These are phyloP conservation scores for Zarea fungicola DNA, from an alignment of 2,329 filamentous ascomycete species.

Conservation along the genomic window DNA sequence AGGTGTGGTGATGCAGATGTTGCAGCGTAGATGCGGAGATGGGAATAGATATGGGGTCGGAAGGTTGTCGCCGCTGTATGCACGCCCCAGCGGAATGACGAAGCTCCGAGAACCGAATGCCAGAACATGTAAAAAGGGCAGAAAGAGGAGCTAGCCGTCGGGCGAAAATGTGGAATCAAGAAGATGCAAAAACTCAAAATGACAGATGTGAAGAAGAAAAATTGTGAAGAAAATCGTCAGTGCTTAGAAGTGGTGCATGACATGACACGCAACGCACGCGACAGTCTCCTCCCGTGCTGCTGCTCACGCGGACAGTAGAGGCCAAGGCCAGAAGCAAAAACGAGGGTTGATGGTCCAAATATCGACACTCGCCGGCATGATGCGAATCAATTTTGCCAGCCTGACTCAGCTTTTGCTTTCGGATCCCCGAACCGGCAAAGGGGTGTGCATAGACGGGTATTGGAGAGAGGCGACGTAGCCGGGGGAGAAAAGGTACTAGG, in stretches of 20 bases:
- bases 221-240: neutral
- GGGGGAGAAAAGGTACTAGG: slow-evolving; percentile 3
- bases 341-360: too few relatives aligned
- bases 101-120: too few relatives aligned
- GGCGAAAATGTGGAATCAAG: too few relatives aligned
- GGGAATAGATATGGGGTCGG: too few relatives aligned
- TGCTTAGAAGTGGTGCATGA: neutral
- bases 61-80: too few relatives aligned
- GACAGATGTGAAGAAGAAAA: neutral
- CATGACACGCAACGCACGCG: neutral
- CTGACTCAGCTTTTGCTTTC: slow-evolving; percentile 1
- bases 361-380: slow-evolving; percentile 4
- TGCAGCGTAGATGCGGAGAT: neutral
- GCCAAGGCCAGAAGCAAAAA: too few relatives aligned
- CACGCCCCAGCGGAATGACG: too few relatives aligned
- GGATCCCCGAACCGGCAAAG: neutral
- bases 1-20: neutral
- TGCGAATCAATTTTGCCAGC: neutral
- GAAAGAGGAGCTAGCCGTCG: too few relatives aligned
- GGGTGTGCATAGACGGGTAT: neutral
- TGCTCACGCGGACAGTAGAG: neutral
- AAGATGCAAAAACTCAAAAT: too few relatives aligned
- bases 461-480: too few relatives aligned
- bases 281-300: neutral
- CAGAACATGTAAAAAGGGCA: too few relatives aligned